Evolutionary conservation across 139 green algal species (phyloP).

Genomic region (Yamagishiella unicocca): DNA sequence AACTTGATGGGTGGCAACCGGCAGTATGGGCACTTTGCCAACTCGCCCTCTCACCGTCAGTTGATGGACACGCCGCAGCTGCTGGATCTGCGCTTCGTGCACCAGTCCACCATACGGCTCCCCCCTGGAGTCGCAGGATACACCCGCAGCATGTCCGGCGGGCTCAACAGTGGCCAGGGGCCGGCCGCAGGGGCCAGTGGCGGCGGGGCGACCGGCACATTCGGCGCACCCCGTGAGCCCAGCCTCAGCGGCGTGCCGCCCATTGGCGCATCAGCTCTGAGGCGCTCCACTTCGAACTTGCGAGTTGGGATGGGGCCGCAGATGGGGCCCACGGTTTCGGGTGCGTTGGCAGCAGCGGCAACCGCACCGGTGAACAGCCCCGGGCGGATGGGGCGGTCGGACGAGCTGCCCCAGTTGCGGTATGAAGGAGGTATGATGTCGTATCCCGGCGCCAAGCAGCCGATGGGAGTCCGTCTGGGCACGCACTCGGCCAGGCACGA

Average conservation of each 20-base stretch:
- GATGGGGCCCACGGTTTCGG: background rate
- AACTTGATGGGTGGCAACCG: background rate
- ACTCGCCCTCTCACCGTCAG: constrained; percentile 44
- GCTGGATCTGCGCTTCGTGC: constrained; percentile 49
- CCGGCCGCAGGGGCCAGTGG: background rate
- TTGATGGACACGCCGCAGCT: constrained; percentile 48
- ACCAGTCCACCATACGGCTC: constrained; percentile 45
- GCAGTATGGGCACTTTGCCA: constrained; percentile 39
- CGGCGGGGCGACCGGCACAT: too few relatives aligned
- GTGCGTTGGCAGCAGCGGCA: background rate
- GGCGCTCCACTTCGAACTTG: background rate
- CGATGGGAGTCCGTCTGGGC: background rate
- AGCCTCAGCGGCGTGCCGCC: background rate
- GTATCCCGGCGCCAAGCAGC: background rate
- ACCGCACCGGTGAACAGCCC: background rate
- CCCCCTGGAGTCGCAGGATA: background rate
- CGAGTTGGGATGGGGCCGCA: background rate
- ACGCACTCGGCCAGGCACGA: background rate
- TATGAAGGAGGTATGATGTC: background rate
- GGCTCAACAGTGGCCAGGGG: background rate
- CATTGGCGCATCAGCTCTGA: background rate
- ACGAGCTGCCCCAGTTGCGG: constrained; percentile 17
- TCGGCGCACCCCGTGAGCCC: too few relatives aligned
- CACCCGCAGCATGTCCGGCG: background rate
- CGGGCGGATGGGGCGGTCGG: background rate